Percentiles rank a stretch among this genome's conserved stretches.
Conservation (phyloP, 2,329 filamentous ascomycete species). For the Cladorrhinum sp. region DNA sequence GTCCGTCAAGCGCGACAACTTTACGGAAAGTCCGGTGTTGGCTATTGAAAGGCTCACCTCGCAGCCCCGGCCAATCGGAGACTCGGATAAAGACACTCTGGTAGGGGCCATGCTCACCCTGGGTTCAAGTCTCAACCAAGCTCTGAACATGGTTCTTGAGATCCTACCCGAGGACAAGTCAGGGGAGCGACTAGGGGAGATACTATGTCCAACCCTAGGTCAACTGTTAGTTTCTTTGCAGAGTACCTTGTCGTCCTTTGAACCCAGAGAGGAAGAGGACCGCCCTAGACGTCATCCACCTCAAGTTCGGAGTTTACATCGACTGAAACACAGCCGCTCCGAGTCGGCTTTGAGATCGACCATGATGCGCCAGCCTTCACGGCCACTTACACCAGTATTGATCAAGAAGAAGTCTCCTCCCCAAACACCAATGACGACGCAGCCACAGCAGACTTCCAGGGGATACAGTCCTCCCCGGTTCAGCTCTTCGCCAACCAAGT, state of each 20-base stretch:
- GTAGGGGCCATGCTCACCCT: conserved; percentile 26
- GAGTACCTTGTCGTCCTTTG: conserved; percentile 18
- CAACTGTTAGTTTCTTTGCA: conserved; percentile 21
- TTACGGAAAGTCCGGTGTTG: conserved; percentile 22
- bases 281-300: background rate
- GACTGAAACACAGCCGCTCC: conserved; percentile 4
- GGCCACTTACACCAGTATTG: conserved; percentile 4
- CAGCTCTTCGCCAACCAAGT: background rate
- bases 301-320: background rate
- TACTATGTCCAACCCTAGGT: conserved; percentile 26
- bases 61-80: conserved; percentile 20
- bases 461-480: background rate
- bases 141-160: conserved; percentile 25
- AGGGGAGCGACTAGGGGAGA: conserved; percentile 26
- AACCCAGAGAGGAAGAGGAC: background rate
- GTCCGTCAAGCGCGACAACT: conserved; percentile 20
- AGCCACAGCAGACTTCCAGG: background rate
- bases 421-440: background rate
- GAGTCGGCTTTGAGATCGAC: conserved; percentile 2
- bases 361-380: background rate
- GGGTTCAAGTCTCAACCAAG: conserved; percentile 24
- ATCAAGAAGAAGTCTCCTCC: conserved; percentile 3
- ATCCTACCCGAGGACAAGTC: conserved; percentile 25
- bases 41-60: conserved; percentile 24
- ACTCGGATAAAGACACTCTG: conserved; percentile 26